These are phyloP conservation scores for Litsea cubeba DNA, from an alignment of 164 flowering plant species.

Conservation along the genomic window DNA sequence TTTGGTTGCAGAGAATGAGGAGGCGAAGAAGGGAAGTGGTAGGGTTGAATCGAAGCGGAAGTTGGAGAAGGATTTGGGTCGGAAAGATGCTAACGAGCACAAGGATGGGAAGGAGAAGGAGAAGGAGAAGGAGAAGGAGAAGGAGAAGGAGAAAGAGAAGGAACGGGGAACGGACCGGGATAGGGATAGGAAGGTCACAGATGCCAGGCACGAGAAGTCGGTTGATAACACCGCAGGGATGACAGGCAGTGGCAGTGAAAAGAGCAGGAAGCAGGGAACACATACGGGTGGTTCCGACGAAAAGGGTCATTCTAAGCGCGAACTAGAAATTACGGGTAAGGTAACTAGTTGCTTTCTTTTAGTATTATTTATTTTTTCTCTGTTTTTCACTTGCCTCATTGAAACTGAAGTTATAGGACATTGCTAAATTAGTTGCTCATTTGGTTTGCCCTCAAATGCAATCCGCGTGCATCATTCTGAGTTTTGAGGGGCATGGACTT, in stretches of 20 bases:
- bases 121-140: conserved; percentile 36
- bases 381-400: background rate
- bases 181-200: conserved; percentile 36
- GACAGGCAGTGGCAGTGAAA: conserved; percentile 19
- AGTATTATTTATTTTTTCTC: background rate
- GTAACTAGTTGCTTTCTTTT: conserved; percentile 10
- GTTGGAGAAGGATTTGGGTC: conserved; percentile 35
- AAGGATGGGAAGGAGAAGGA: conserved; percentile 45
- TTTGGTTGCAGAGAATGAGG: conserved; percentile 18
- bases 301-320: conserved; percentile 25
- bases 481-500: background rate
- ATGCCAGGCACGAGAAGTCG: conserved; percentile 24
- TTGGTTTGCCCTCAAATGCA: background rate
- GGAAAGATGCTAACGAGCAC: conserved; percentile 35
- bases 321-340: conserved; percentile 55
- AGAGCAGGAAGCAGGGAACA: conserved; percentile 29
- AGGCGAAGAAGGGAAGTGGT: conserved; percentile 21
- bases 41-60: conserved; percentile 41
- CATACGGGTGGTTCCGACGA: conserved; percentile 20
- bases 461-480: background rate
- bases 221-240: conserved; percentile 6
- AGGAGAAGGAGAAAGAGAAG: conserved; percentile 36
- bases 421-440: background rate
- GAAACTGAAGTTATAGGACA: background rate
- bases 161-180: conserved; percentile 40